These are phyloP conservation scores for Tolypocladium cylindrosporum DNA, from an alignment of 2,329 filamentous ascomycete genomes.

Conservation along the genomic window DNA sequence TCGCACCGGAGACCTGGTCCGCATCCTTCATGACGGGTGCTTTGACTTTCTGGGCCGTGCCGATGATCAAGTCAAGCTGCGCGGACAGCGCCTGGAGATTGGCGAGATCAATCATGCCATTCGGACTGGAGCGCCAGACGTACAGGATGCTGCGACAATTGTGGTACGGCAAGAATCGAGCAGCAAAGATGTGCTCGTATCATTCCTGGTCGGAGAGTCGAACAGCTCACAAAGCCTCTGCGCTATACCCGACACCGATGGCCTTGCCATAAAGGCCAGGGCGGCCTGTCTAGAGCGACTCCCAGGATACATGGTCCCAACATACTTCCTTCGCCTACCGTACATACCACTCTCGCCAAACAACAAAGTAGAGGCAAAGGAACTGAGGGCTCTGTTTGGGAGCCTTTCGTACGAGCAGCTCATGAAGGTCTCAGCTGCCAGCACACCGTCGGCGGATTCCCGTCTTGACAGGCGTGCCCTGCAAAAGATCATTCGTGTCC, in stretches of 20 bases:
- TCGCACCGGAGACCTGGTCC: constrained; percentile 79
- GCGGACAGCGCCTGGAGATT: constrained; percentile 81
- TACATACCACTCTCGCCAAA: constrained; percentile 74
- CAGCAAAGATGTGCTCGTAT: constrained; percentile 73
- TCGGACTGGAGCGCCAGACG: constrained; percentile 41
- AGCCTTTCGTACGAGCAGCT: constrained; percentile 50
- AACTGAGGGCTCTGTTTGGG: constrained; percentile 56
- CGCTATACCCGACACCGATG: constrained; percentile 18
- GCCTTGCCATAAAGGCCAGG: constrained; percentile 36
- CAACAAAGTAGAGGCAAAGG: constrained; percentile 76
- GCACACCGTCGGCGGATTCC: constrained; percentile 10
- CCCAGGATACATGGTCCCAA: constrained; percentile 84
- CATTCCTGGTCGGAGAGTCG: constrained; percentile 46
- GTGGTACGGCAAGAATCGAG: constrained; percentile 61
- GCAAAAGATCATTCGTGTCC: constrained; percentile 36
- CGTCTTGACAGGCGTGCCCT: constrained; percentile 27
- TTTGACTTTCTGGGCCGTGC: constrained; percentile 82
- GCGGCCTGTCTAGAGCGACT: constrained; percentile 59
- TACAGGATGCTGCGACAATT: constrained; percentile 66
- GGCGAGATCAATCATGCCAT: constrained; percentile 86
- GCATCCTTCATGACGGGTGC: constrained; percentile 67
- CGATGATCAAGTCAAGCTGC: constrained; percentile 86
- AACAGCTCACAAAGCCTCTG: constrained; percentile 6
- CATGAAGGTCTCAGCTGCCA: constrained; percentile 38
- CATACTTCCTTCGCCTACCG: constrained; percentile 64